Evolutionary conservation across 495 filamentous ascomycete genomes (phyloP).

Genomic region (Corynascus novoguineensis): DNA sequence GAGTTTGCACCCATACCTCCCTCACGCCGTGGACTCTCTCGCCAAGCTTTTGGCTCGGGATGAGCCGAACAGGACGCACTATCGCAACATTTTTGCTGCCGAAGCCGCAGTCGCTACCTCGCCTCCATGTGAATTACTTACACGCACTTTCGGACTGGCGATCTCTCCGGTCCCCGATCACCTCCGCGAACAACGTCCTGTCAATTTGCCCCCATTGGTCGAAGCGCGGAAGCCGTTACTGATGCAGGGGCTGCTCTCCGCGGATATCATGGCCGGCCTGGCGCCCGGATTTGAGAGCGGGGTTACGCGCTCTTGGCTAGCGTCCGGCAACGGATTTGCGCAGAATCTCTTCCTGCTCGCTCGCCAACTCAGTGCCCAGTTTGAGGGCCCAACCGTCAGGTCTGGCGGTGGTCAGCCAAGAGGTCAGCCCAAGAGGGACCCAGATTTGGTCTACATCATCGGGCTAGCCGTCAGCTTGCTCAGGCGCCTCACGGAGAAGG

Average conservation of each 20-base stretch:
- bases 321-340: slow-evolving; percentile 79
- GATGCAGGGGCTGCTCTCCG: slow-evolving; percentile 86
- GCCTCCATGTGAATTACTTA: slow-evolving; percentile 74
- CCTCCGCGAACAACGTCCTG: slow-evolving; percentile 36
- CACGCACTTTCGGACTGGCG: slow-evolving; percentile 80
- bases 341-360: slow-evolving; percentile 69
- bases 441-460: slow-evolving; percentile 55
- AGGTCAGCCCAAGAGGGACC: slow-evolving; percentile 36
- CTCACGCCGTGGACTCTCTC: slow-evolving; percentile 79
- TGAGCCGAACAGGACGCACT: slow-evolving; percentile 83
- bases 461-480: slow-evolving; percentile 65
- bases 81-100: slow-evolving; percentile 69
- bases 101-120: slow-evolving; percentile 50
- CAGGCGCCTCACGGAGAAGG: slow-evolving; percentile 64
- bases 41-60: slow-evolving; percentile 91
- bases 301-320: slow-evolving; percentile 76
- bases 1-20: slow-evolving; percentile 76
- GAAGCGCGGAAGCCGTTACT: slow-evolving; percentile 80
- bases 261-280: slow-evolving; percentile 77
- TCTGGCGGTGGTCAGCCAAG: slow-evolving; percentile 9
- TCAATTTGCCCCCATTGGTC: slow-evolving; percentile 54
- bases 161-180: slow-evolving; percentile 76
- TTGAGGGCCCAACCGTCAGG: slow-evolving; percentile 34
- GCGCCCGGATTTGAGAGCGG: slow-evolving; percentile 63
- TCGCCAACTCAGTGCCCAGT: slow-evolving; percentile 60